Evolutionary conservation across 2,329 filamentous ascomycete genomes (phyloP).

Genomic region (Alternaria hordeiaustralica): DNA sequence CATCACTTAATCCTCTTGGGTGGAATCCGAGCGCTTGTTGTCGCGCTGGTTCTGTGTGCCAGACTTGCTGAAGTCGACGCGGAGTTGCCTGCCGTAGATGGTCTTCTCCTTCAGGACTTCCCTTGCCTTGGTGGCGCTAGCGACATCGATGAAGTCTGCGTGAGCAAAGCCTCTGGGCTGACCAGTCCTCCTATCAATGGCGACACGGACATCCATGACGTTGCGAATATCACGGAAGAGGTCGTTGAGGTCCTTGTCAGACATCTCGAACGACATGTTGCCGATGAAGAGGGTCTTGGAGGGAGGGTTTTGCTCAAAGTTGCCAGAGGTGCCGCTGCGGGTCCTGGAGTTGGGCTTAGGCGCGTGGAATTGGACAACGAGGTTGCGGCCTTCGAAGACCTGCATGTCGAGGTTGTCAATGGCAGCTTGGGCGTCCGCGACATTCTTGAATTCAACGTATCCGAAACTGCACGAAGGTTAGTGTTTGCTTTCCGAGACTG

Average conservation of each 20-base stretch:
- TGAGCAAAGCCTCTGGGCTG: slow-evolving; percentile 85
- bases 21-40: slow-evolving; percentile 20
- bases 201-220: slow-evolving; percentile 77
- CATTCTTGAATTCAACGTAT: slow-evolving; percentile 66
- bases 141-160: slow-evolving; percentile 75
- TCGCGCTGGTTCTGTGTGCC: slow-evolving; percentile 12
- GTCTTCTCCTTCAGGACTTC: slow-evolving; percentile 62
- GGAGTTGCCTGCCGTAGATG: slow-evolving; percentile 71
- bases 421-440: slow-evolving; percentile 62
- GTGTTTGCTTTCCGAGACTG: background rate
- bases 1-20: slow-evolving; percentile 15
- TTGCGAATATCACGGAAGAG: slow-evolving; percentile 75
- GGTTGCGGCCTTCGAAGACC: slow-evolving; percentile 68
- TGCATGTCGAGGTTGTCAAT: slow-evolving; percentile 65
- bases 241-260: slow-evolving; percentile 80
- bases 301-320: slow-evolving; percentile 52
- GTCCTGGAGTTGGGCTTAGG: slow-evolving; percentile 24
- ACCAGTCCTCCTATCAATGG: slow-evolving; percentile 80
- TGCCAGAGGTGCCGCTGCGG: background rate
- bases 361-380: slow-evolving; percentile 66
- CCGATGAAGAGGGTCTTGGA: slow-evolving; percentile 79
- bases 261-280: slow-evolving; percentile 86
- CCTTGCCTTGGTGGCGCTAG: slow-evolving; percentile 67
- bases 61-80: slow-evolving; percentile 66
- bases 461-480: slow-evolving; percentile 61